Conservation (phyloP, 352 stramenopile species). For the Phytophthora capsici region DNA sequence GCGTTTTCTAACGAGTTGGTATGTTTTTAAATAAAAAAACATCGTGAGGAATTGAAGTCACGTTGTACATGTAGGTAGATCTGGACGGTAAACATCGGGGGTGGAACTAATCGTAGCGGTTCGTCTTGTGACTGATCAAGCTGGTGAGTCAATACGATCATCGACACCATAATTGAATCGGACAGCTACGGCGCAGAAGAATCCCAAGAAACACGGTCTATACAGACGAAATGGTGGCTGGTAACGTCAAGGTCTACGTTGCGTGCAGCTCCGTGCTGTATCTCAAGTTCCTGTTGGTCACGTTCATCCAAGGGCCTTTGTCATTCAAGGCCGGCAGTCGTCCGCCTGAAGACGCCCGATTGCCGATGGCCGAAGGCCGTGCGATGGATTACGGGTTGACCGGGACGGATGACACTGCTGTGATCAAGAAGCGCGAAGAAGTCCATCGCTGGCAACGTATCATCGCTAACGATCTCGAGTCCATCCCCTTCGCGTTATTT, state of each 20-base stretch:
- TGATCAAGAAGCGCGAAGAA: conserved; percentile 31
- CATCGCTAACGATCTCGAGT: conserved; percentile 52
- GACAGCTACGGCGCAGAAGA: neutral
- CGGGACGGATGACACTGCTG: conserved; percentile 31
- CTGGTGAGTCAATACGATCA: neutral
- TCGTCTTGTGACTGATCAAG: conserved; percentile 10
- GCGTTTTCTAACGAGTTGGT: neutral
- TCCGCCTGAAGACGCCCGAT: conserved; percentile 44
- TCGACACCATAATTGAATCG: neutral
- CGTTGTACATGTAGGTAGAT: conserved; percentile 5
- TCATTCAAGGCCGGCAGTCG: conserved; percentile 43
- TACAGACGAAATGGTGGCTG: conserved; percentile 22
- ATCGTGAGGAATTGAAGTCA: neutral
- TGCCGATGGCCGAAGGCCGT: conserved; percentile 31
- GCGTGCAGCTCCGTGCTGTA: conserved; percentile 45
- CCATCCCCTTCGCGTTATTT: conserved; percentile 43
- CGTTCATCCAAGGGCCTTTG: conserved; percentile 44
- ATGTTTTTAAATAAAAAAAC: conserved; percentile 17
- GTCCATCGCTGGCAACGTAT: conserved; percentile 48
- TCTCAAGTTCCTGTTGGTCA: conserved; percentile 48
- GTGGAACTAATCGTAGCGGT: conserved; percentile 6
- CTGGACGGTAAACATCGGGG: neutral
- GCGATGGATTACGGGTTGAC: conserved; percentile 46
- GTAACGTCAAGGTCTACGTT: conserved; percentile 42
- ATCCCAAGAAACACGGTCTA: conserved; percentile 6